Evolutionary conservation across 192 early-diverging fungal species (phyloP).

Genomic region (Backusella parvicylindrica): DNA sequence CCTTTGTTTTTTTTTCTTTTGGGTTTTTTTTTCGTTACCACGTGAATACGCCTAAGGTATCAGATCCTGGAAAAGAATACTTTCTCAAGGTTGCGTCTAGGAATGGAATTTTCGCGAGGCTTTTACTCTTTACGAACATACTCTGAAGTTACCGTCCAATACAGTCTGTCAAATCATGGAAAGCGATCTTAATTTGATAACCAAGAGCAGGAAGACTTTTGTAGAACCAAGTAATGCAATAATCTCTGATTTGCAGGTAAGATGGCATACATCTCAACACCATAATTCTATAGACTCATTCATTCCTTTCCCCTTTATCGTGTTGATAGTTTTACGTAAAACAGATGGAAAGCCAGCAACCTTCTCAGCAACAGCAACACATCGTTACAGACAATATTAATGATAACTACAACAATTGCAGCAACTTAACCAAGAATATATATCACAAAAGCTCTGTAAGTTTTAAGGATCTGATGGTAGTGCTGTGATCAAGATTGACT

Average conservation of each 20-base stretch:
- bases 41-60: background rate
- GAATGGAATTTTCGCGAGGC: slow-evolving; percentile 2
- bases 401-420: slow-evolving; percentile 3
- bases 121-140: slow-evolving; percentile 3
- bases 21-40: background rate
- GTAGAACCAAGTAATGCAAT: slow-evolving; percentile 1
- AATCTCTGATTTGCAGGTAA: slow-evolving; percentile 12
- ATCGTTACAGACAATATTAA: slow-evolving; percentile 6
- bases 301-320: slow-evolving; percentile 9
- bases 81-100: background rate
- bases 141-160: background rate
- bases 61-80: background rate
- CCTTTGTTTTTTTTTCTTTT: too few species aligned
- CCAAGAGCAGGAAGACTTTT: background rate
- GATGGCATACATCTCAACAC: slow-evolving; percentile 8
- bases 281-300: slow-evolving; percentile 12
- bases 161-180: background rate
- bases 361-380: slow-evolving; percentile 8
- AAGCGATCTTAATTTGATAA: background rate
- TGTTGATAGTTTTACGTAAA: slow-evolving; percentile 12
- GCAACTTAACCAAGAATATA: slow-evolving; percentile 7
- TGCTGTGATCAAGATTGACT: slow-evolving; percentile 9
- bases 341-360: slow-evolving; percentile 9
- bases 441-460: slow-evolving; percentile 3
- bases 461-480: slow-evolving; percentile 1